A percentile compares a stretch with the other conserved stretches of the same genome.
These are phyloP conservation scores for Candida pseudoglaebosa DNA, from an alignment of 805 yeast genomes.

Conservation along the genomic window DNA sequence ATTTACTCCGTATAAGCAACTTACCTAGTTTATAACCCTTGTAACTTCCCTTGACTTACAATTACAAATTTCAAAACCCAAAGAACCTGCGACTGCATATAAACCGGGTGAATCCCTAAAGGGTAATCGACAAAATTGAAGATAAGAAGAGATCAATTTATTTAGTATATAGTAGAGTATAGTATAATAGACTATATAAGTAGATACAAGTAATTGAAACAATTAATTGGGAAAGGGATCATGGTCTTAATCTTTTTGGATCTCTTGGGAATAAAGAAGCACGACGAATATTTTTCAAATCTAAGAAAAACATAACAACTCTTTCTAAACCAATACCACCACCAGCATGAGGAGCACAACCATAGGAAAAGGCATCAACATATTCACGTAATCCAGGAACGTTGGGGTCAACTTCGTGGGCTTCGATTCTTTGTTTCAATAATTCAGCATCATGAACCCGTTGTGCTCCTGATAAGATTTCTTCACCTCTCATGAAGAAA, in stretches of 20 bases:
- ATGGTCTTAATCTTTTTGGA: slow-evolving; percentile 91
- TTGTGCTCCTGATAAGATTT: slow-evolving; percentile 98
- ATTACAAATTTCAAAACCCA: neutral
- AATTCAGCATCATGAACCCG: slow-evolving; percentile 93
- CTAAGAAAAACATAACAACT: slow-evolving; percentile 97
- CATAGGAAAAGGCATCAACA: slow-evolving; percentile 87
- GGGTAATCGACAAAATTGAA: no score
- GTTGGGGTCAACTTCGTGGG: slow-evolving; percentile 76
- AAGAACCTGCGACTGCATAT: neutral
- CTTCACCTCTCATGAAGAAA: slow-evolving; percentile 99
- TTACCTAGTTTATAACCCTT: neutral
- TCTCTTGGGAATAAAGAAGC: slow-evolving; percentile 99
- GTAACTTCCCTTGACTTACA: neutral
- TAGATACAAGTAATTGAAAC: neutral
- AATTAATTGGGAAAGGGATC: no score
- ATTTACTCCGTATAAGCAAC: neutral
- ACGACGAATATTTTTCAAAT: slow-evolving; percentile 94
- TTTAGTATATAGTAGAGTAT: neutral
- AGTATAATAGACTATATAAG: neutral
- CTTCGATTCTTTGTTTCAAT: slow-evolving; percentile 74
- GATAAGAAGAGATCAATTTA: neutral
- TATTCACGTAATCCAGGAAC: slow-evolving; percentile 86
- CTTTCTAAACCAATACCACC: slow-evolving; percentile 99
- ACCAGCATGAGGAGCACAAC: slow-evolving; percentile 99
- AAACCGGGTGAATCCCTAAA: no score